Percentiles rank a stretch among this genome's conserved stretches.
Conservation (phyloP, 306 rosid species). For the Sphenostylis stenocarpa region DNA sequence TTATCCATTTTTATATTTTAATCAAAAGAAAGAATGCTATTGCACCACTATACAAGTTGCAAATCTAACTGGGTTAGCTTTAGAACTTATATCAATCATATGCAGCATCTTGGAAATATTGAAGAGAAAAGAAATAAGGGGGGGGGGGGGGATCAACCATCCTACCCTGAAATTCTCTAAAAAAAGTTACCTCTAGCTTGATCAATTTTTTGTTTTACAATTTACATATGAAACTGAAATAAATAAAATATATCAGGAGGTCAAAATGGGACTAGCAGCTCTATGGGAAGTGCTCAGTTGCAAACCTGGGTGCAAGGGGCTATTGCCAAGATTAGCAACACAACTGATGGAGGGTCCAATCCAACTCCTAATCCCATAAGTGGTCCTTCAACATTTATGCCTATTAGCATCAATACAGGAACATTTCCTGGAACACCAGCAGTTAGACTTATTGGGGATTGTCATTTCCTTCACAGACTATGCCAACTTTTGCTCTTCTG, state of each 20-base stretch:
- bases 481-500: conserved; percentile 98
- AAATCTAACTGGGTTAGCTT: no score
- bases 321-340: conserved; percentile 88
- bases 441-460: conserved; percentile 96
- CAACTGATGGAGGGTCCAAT: conserved; percentile 78
- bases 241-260: conserved; percentile 50
- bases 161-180: conserved; percentile 2
- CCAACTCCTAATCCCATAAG: conserved; percentile 85
- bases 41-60: no score
- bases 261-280: conserved; percentile 71
- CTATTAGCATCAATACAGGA: conserved; percentile 96
- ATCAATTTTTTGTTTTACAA: conserved; percentile 11
- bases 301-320: conserved; percentile 99
- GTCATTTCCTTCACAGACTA: conserved; percentile 93
- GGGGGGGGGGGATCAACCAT: no score
- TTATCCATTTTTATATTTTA: background rate
- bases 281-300: conserved; percentile 89
- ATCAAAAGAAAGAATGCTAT: no score
- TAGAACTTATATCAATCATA: no score
- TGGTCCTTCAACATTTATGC: conserved; percentile 94
- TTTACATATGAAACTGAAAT: conserved; percentile 25
- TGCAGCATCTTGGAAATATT: no score
- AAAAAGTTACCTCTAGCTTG: background rate
- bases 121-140: no score
- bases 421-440: conserved; percentile 99